A percentile compares a stretch with the other conserved stretches of the same genome.
Conservation (phyloP, 495 filamentous ascomycete genomes). For the Recurvomyces mirabilis region DNA sequence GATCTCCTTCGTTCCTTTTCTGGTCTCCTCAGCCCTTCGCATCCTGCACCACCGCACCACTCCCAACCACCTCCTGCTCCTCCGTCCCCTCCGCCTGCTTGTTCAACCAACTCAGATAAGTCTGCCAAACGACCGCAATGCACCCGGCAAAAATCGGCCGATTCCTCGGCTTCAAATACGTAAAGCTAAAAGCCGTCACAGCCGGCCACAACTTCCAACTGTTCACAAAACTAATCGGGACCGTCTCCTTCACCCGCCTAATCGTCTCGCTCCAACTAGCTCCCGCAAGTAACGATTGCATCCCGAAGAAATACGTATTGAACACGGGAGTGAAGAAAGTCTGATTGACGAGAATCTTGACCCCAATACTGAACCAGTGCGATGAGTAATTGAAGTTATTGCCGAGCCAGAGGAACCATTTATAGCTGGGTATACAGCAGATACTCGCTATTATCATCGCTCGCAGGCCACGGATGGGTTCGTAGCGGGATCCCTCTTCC, state of each 20-base stretch:
- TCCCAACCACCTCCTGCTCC: slow-evolving; percentile 32
- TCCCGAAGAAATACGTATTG: slow-evolving; percentile 84
- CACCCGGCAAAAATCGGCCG: slow-evolving; percentile 65
- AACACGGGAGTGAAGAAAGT: slow-evolving; percentile 73
- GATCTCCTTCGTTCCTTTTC: no score
- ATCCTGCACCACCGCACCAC: background rate
- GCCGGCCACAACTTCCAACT: slow-evolving; percentile 82
- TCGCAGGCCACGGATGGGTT: slow-evolving; percentile 56
- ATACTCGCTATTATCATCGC: no score
- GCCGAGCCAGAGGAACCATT: slow-evolving; percentile 77
- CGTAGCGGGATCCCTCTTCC: slow-evolving; percentile 39
- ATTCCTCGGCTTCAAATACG: slow-evolving; percentile 67
- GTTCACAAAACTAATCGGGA: slow-evolving; percentile 66
- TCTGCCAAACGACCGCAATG: slow-evolving; percentile 83
- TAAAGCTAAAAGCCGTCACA: slow-evolving; percentile 79
- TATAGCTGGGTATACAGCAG: slow-evolving; percentile 64
- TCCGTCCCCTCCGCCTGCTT: slow-evolving; percentile 53
- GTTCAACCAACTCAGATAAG: slow-evolving; percentile 76
- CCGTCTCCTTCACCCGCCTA: slow-evolving; percentile 60
- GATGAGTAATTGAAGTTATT: slow-evolving; percentile 70
- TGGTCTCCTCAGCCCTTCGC: slow-evolving; percentile 4
- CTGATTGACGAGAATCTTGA: slow-evolving; percentile 76
- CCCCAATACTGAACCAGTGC: slow-evolving; percentile 53
- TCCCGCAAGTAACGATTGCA: slow-evolving; percentile 56
- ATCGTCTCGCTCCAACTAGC: slow-evolving; percentile 49